Evolutionary conservation across 768 basidiomycete genomes (phyloP), one percentile per base, ranked within the genome.

Genomic region (Hericium rajendrae): DNA sequence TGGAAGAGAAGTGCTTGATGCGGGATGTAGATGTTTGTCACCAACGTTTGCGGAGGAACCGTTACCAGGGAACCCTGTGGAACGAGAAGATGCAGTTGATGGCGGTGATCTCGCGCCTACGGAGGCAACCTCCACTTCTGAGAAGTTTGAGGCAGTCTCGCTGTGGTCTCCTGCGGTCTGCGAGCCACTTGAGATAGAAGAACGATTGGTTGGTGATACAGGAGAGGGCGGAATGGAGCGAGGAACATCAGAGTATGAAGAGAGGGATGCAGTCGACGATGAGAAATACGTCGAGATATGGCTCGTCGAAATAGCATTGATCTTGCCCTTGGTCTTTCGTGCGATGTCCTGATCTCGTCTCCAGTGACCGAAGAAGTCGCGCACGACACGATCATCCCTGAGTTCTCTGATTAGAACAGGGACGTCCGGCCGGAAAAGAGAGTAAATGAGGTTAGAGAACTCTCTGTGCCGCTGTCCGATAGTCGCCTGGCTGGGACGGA

Each of bases 361-460:
- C 90, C 90, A 91, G 60, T 79, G 77, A 13, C 81, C 85, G 65
- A 92, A 92, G 69, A 91, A 92, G 66, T 91, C 85, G 2, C 81
- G 81, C 52, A 88, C 78, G 28, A 76, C 67, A 38, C 73, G 74
- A 26, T 78, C 78, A 16, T 72, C 72, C 40, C 86, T 76, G 55
- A 92, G 75, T 57, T 91, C 90, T 56, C 75, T 70, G 52, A 91
- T 69, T 48, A 91, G 74, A 0, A 76, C 74, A 15, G 90, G 89
- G 51, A 86, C 76, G 41, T 83, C 77, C 22, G 80, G 78, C 39
- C 71, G 68, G 57, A 84, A 85, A 15, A 91, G 71, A 6, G 77
- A 76, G 38, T 79, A 69, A 28, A 91, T 73, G 62, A 91, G 75
- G 11, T 75, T 73, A 40, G 68, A 70, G 55, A 91, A 76, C 61